phyloP scores from a whole-genome alignment of 768 basidiomycete species.

The Leccinum variicolor region DNA sequence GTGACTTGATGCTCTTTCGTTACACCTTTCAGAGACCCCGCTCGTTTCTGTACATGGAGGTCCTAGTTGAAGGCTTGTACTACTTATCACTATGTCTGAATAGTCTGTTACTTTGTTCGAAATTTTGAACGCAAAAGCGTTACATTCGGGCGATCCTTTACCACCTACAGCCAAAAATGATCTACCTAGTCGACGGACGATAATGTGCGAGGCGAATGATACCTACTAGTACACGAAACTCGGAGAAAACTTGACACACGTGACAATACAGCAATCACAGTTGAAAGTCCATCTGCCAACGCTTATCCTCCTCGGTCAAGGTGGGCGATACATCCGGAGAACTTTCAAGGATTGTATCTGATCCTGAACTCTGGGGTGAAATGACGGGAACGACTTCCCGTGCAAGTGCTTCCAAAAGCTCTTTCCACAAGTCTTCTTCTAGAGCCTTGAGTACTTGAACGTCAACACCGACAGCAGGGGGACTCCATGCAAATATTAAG shows the following conservation, averaged over 20 bases:
- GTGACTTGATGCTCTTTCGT: neutral
- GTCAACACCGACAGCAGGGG: neutral
- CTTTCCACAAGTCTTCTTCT: neutral
- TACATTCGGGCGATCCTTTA: too few species aligned
- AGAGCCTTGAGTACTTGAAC: neutral
- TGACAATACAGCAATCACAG: too few species aligned
- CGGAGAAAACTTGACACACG: too few species aligned
- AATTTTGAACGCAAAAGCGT: too few species aligned
- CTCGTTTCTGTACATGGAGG: neutral
- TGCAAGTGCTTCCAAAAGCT: neutral
- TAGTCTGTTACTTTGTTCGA: too few species aligned
- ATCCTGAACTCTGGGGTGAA: neutral
- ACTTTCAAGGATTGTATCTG: neutral
- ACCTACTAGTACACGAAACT: too few species aligned
- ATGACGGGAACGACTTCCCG: neutral
- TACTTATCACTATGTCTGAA: too few species aligned
- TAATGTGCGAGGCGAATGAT: too few species aligned
- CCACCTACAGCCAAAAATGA: too few species aligned
- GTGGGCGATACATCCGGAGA: neutral
- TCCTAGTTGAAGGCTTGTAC: neutral
- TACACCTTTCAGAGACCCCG: neutral
- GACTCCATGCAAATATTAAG: neutral
- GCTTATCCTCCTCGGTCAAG: too few species aligned
- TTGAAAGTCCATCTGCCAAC: too few species aligned
- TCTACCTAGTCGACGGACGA: too few species aligned